Base-by-base conservation (phyloP, 352 stramenopile genomes). In the Phytophthora hybrid region DNA sequence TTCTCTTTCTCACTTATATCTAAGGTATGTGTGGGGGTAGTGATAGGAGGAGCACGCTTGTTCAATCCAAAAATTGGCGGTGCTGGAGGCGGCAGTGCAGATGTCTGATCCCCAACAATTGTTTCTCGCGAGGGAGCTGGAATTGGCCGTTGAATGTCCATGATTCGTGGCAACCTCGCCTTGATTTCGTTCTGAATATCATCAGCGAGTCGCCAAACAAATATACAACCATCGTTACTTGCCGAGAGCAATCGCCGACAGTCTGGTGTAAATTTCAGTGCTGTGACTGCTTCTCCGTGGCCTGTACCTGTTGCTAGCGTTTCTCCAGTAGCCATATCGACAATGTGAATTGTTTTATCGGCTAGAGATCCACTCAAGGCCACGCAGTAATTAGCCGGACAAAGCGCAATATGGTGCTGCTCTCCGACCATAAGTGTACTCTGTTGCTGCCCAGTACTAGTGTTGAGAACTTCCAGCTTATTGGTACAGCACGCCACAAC, bases 271-370 rank as follows among this genome's bases (percentile, higher is more conserved):
- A 98, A 98, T 58, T 89, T 79, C 56, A 97, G 56, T 2, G 83
- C 83, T 1, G 91, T 98, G 51, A 98, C 84, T 21, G 76, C 81
- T 75, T 97, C 92, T 9, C 92, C 90, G 55, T 98, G 93, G 0
- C 92, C 93, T 9, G 85, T 85, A 13, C 84, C 89, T 39, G 92
- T 89, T 2, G 90, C 91, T 37, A 96, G 63, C 0, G 87, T 89
- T 46, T 96, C 84, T 7, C 93, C 91, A 8, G 79, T 91, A 13
- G 81, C 78, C 21, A 98, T 79, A 53, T 98, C 92, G 2, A 97
- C 73, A 1, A 98, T 51, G n/a, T 92, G 80, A 49, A 98, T 94
- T 18, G 73, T 92, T 72, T 93, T 97, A 56, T 98, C 91, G 10
- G 89, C 85, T 5, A 88, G 47, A 2, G 91, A 96, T 1, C 88